phyloP scores from a whole-genome alignment of 345 rosid genomes.

The Iberis pinnata region DNA sequence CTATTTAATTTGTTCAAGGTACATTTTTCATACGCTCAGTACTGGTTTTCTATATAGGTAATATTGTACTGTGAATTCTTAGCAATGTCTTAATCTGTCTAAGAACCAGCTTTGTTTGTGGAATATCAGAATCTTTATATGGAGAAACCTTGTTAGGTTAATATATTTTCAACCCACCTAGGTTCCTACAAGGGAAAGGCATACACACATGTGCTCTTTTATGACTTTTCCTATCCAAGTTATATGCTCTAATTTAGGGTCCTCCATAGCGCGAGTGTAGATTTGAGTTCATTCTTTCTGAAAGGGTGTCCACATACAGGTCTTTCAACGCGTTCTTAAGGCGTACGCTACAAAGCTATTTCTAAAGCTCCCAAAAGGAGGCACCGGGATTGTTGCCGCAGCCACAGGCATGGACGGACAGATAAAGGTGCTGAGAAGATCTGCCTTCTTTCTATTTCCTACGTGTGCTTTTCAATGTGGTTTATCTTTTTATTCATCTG shows the following conservation, averaged over 20 bases:
- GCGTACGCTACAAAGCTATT: slow-evolving; percentile 86
- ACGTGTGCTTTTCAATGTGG: slow-evolving; percentile 6
- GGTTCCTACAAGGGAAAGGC: slow-evolving; percentile 4
- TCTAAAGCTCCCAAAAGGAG: slow-evolving; percentile 87
- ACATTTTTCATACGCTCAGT: slow-evolving; percentile 16
- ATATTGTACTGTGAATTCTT: neutral
- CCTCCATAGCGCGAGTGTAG: slow-evolving; percentile 1
- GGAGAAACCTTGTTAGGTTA: slow-evolving; percentile 16
- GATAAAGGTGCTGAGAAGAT: slow-evolving; percentile 56
- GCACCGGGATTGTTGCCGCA: slow-evolving; percentile 93
- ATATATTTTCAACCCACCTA: slow-evolving; percentile 13
- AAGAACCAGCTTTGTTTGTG: slow-evolving; percentile 8
- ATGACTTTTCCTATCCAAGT: slow-evolving; percentile 4
- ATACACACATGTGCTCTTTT: neutral
- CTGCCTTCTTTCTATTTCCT: slow-evolving; percentile 11
- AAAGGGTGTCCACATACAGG: slow-evolving; percentile 37
- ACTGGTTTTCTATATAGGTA: neutral
- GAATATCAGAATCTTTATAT: slow-evolving; percentile 6
- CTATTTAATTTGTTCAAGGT: slow-evolving; percentile 88
- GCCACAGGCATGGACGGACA: slow-evolving; percentile 98
- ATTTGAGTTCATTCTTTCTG: slow-evolving; percentile 8
- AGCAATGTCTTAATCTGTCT: slow-evolving; percentile 9
- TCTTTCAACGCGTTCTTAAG: slow-evolving; percentile 86
- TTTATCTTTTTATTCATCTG: neutral
- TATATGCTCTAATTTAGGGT: neutral